Evolutionary conservation across 176 grass and related monocot species (phyloP), one percentile per base, ranked within the genome.

Genomic region (Oryza nivara): DNA sequence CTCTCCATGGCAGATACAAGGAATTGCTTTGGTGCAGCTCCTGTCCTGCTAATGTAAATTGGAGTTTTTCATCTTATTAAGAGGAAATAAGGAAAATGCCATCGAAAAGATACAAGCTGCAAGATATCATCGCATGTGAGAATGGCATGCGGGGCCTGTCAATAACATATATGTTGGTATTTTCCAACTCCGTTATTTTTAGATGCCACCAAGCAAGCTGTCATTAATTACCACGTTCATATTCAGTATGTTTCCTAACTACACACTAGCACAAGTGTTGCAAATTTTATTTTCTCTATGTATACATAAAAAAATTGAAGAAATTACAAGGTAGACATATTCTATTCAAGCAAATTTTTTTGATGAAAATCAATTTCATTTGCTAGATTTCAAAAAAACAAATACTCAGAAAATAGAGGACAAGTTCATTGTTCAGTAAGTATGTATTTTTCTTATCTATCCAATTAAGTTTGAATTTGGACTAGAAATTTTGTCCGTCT

Each of bases 31-130:
- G 46, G 44, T 56, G 30, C 30, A 70, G 19, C 46, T 56, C 54
- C 43, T 77, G 41, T 73, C 74, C 67, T 88, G 43, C 35, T 20
- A 66, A 75, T 78, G 68, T 58, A 36, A 73, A 52, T 56, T 83
- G 58, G 49, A 26, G 77, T 65, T 9, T 49, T 56, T 26, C 75
- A 83, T 44, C 51, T 0, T 79, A 25, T 83, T 83, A 83, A 56
- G 51, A 54, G 51, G 36, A 38, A 38, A 54, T 54, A 4, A 52
- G 49, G 5, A 56, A 56, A 56, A 56, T 56, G 17, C 52, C 52
- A 56, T 56, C 14, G 13, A 15, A 49, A 49, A 15, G 47, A 49
- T 49, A 49, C 47, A 56, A 20, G 52, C 52, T 56, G 52, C 52
- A 56, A 19, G 16, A 17, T 54, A 17, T 3, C 51, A 17, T 54